Conservation (phyloP, 768 basidiomycete genomes). For the Collybia sordida region DNA sequence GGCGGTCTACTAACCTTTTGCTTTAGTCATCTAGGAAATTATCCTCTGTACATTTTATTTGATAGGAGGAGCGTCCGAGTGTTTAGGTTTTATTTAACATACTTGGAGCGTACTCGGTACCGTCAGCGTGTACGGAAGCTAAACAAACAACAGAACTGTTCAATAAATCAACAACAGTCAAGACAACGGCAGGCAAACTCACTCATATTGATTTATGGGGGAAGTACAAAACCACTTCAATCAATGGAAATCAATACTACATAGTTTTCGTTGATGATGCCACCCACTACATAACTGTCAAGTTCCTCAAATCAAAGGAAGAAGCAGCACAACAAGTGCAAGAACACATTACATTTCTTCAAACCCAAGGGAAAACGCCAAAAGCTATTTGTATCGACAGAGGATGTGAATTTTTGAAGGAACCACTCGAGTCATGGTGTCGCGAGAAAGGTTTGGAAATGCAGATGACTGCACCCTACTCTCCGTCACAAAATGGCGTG, state of each 20-base stretch:
- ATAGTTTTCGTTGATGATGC: slow-evolving; percentile 6
- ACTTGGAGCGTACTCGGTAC: too few species aligned
- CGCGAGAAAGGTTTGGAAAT: slow-evolving; percentile 24
- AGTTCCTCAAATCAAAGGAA: slow-evolving; percentile 1
- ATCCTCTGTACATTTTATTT: too few species aligned
- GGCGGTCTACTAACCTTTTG: too few species aligned
- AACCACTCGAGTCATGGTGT: neutral
- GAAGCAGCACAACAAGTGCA: slow-evolving; percentile 1
- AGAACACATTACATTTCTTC: neutral
- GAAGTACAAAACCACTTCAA: slow-evolving; percentile 5
- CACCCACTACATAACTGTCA: neutral
- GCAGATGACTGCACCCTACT: slow-evolving; percentile 26
- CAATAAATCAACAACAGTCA: neutral
- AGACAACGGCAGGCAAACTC: slow-evolving; percentile 2
- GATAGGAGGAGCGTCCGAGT: too few species aligned
- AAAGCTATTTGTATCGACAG: neutral
- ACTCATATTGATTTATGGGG: slow-evolving; percentile 8
- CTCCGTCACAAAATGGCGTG: slow-evolving; percentile 31
- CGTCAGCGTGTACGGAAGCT: slow-evolving; percentile 1
- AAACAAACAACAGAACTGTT: slow-evolving; percentile 2
- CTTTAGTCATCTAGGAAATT: too few species aligned
- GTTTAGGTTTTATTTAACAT: too few species aligned
- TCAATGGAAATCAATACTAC: slow-evolving; percentile 9
- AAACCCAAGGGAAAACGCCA: neutral
- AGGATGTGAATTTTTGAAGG: neutral